These are phyloP conservation scores for Tremella fuciformis DNA, from an alignment of 768 basidiomycete species.

Conservation along the genomic window DNA sequence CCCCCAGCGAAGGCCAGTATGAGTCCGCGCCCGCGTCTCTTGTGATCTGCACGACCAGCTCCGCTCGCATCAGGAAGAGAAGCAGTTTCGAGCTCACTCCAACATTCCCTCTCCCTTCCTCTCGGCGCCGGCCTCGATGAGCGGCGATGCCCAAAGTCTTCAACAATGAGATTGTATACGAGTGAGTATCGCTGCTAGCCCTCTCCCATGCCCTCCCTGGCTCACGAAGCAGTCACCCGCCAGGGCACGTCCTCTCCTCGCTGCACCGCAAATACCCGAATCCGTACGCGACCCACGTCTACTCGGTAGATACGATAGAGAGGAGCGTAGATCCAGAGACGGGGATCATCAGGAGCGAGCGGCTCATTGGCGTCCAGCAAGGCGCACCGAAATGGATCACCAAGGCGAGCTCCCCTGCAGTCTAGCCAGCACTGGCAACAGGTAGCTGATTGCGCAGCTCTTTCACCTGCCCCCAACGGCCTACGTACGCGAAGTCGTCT, in stretches of 20 bases:
- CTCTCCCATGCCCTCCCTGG: neutral
- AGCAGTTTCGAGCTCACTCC: no score
- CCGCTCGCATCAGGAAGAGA: no score
- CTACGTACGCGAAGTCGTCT: conserved; percentile 90
- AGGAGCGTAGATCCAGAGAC: conserved; percentile 77
- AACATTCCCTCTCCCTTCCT: no score
- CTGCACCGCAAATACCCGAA: conserved; percentile 98
- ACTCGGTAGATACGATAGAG: conserved; percentile 62
- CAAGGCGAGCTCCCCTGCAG: conserved; percentile 59
- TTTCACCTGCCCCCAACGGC: conserved; percentile 60
- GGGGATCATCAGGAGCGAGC: conserved; percentile 82
- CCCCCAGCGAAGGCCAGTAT: no score
- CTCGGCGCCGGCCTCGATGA: neutral
- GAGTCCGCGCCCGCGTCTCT: no score
- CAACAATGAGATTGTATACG: conserved; percentile 35
- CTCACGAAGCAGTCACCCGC: conserved; percentile 65
- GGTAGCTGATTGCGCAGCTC: conserved; percentile 23
- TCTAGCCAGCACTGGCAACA: neutral
- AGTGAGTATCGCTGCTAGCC: conserved; percentile 24
- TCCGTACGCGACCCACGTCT: conserved; percentile 55
- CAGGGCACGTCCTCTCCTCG: conserved; percentile 84
- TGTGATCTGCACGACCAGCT: no score
- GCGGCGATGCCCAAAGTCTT: conserved; percentile 35
- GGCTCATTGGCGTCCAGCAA: conserved; percentile 87
- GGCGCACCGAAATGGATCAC: conserved; percentile 88